Evolutionary conservation across 2,329 filamentous ascomycete genomes (phyloP).

Genomic region (Ceratocystis smalleyi): DNA sequence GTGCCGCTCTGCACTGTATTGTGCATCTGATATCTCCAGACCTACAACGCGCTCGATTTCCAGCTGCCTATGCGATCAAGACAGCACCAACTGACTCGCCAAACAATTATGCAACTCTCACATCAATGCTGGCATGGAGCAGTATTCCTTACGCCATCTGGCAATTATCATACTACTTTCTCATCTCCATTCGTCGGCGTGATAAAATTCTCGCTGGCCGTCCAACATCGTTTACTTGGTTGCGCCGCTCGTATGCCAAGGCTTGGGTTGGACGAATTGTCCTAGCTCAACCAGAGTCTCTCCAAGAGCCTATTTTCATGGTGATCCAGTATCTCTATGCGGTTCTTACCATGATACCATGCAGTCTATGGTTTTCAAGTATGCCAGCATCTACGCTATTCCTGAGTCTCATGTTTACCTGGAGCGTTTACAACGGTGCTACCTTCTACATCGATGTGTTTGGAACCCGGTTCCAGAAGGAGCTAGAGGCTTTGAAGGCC

Average conservation of each 20-base stretch:
- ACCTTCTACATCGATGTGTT: constrained; percentile 98
- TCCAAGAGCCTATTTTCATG: constrained; percentile 92
- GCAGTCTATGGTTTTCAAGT: constrained; percentile 87
- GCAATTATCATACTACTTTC: constrained; percentile 84
- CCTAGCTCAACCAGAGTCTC: constrained; percentile 52
- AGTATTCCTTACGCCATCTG: constrained; percentile 83
- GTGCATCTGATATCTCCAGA: constrained; percentile 62
- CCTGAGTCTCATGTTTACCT: constrained; percentile 68
- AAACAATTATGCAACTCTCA: constrained; percentile 60
- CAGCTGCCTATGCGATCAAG: constrained; percentile 73
- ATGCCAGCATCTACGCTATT: constrained; percentile 64
- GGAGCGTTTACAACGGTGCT: constrained; percentile 93
- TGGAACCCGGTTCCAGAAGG: constrained; percentile 89
- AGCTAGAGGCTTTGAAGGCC: constrained; percentile 72
- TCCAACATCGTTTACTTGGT: constrained; percentile 94
- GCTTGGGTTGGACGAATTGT: constrained; percentile 79
- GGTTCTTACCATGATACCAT: constrained; percentile 82
- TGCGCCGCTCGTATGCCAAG: constrained; percentile 78
- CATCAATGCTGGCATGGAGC: constrained; percentile 86
- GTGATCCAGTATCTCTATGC: constrained; percentile 86
- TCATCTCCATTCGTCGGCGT: constrained; percentile 86
- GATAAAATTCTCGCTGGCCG: constrained; percentile 92
- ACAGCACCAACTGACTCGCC: constrained; percentile 50
- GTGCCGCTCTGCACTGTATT: constrained; percentile 79
- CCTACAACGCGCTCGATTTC: constrained; percentile 55